phyloP scores from a whole-genome alignment of 306 rosid species.

The Sesbania bispinosa region DNA sequence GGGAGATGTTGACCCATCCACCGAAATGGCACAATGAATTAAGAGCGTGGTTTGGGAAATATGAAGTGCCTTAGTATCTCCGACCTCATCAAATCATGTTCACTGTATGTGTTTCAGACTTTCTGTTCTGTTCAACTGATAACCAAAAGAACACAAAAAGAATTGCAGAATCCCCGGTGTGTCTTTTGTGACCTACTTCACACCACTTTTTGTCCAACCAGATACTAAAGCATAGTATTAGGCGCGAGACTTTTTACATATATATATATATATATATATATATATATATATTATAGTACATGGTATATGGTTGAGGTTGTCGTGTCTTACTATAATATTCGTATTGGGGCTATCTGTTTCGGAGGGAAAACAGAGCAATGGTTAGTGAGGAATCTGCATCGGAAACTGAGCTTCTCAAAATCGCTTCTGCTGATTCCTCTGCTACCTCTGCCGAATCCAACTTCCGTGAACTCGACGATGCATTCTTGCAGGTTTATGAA shows the following conservation, averaged over 20 bases:
- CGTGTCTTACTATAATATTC: background rate
- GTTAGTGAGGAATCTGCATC: slow-evolving; percentile 30
- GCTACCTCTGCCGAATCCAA: slow-evolving; percentile 34
- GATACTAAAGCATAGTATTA: background rate
- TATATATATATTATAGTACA: background rate
- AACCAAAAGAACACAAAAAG: background rate
- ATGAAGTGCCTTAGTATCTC: background rate
- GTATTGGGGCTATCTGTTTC: background rate
- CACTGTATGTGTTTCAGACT: background rate
- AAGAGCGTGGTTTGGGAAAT: background rate
- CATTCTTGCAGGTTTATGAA: slow-evolving; percentile 49
- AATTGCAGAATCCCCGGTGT: slow-evolving; percentile 25
- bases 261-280: too few relatives aligned
- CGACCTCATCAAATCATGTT: background rate
- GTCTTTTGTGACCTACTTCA: slow-evolving; percentile 33
- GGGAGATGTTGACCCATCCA: slow-evolving; percentile 8
- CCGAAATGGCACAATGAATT: background rate
- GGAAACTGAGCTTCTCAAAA: slow-evolving; percentile 9
- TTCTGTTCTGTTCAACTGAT: background rate
- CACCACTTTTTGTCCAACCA: background rate
- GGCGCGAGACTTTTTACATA: too few relatives aligned
- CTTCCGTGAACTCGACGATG: slow-evolving; percentile 54
- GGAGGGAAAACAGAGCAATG: slow-evolving; percentile 25
- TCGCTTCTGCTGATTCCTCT: slow-evolving; percentile 4
- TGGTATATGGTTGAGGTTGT: background rate